Evolutionary conservation across 495 filamentous ascomycete species (phyloP).

Genomic region (Hyphodiscus hymeniophilus): DNA sequence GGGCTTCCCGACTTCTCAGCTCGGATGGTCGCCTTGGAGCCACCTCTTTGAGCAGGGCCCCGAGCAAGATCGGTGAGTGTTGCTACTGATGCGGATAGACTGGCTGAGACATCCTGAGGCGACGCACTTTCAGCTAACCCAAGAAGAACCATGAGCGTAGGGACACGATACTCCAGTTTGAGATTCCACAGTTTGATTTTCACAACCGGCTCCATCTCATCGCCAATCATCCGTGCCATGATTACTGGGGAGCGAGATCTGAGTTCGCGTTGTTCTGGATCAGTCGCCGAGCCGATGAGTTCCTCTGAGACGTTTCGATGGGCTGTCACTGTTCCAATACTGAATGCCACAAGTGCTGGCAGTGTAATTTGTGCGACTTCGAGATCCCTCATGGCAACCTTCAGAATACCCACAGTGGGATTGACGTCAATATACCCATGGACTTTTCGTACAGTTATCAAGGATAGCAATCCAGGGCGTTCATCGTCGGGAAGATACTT

Average conservation of each 20-base stretch:
- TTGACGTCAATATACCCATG: conserved; percentile 50
- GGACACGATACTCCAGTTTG: conserved; percentile 74
- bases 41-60: background rate
- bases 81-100: conserved; percentile 70
- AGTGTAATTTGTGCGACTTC: conserved; percentile 80
- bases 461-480: conserved; percentile 76
- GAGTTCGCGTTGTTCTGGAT: conserved; percentile 24
- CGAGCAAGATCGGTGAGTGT: conserved; percentile 54
- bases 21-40: background rate
- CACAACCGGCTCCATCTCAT: conserved; percentile 86
- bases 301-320: conserved; percentile 60
- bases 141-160: conserved; percentile 71
- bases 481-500: conserved; percentile 97
- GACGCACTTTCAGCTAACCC: conserved; percentile 57
- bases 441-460: conserved; percentile 56
- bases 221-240: conserved; percentile 79
- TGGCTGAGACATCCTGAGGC: conserved; percentile 65
- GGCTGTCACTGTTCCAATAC: conserved; percentile 50
- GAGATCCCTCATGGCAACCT: conserved; percentile 44
- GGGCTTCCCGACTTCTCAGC: background rate
- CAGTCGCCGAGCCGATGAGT: conserved; percentile 50
- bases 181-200: conserved; percentile 80
- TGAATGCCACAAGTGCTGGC: conserved; percentile 70
- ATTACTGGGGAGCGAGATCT: conserved; percentile 45
- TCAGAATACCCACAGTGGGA: conserved; percentile 56